Base-by-base conservation (phyloP, 176 grass and related monocot genomes). In the Cenchrus purpureus region DNA sequence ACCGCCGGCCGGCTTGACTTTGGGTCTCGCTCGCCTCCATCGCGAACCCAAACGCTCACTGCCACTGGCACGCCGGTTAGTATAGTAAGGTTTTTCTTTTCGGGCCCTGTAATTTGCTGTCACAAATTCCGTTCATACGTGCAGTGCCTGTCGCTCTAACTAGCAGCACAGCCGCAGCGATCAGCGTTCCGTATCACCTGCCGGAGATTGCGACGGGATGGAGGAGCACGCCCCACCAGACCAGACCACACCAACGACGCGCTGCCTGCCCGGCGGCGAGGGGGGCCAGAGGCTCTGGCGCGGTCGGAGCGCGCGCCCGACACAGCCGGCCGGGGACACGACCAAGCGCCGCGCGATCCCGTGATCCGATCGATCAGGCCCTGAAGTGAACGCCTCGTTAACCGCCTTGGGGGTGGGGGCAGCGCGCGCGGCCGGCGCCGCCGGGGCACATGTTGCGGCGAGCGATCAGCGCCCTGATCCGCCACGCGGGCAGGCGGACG, bases 1-100 rank as follows among this genome's bases (percentile, higher is more conserved):
- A 63, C 54, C 71, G 50, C 71, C 37, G 37, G 48, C 64, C 54
- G 29, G 83, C 77, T 77, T 89, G 87, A 85, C 82, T 25, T 54
- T 12, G 25, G 42, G 5, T 15, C 82, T 8, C 34, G 53, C 31
- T 46, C 68, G 32, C 17, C 31, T 12, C 43, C 19, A 32, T 40
- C 37, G 52, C 12, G 31, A 19, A 10, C 57, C 57, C 68, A 20
- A 45, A 63, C 13, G 22, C 22, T 25, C 22, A 25, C 22, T 25
- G 22, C 22, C 34, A 15, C 44, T 55, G 61, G 50, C 40, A 16
- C 62, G 74, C 46, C 81, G 81, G 67, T 73, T 79, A 14, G 31
- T 87, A 82, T 61, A 60, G 1, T 29, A 82, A 12, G 3, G 0
- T 7, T 45, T 3, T 51, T 14, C 13, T 3, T 51, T 14, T 5